A percentile compares a stretch with the other conserved stretches of the same genome.
Evolutionary conservation across 345 rosid genomes (phyloP).

Genomic region (Populus ilicifolia): DNA sequence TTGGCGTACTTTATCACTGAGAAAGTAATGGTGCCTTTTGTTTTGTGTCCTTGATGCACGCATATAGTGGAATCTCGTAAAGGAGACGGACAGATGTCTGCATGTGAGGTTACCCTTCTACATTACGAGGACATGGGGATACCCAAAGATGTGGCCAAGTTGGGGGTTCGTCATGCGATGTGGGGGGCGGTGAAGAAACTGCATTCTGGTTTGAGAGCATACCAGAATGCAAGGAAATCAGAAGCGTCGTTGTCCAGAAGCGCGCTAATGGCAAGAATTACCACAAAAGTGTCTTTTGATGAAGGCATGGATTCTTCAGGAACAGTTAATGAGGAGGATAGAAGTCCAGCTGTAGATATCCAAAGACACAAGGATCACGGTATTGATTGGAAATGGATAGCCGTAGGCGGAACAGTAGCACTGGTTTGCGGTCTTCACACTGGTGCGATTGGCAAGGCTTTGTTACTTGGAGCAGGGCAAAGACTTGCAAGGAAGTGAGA

Average conservation of each 20-base stretch:
- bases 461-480: slow-evolving; percentile 78
- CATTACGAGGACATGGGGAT: slow-evolving; percentile 98
- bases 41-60: slow-evolving; percentile 1
- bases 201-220: slow-evolving; percentile 76
- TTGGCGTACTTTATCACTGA: neutral
- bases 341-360: slow-evolving; percentile 8
- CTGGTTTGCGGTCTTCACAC: slow-evolving; percentile 70
- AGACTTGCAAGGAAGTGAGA: slow-evolving; percentile 74
- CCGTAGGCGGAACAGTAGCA: slow-evolving; percentile 73
- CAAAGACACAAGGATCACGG: slow-evolving; percentile 44
- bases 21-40: neutral
- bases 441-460: slow-evolving; percentile 64
- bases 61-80: slow-evolving; percentile 78
- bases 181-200: slow-evolving; percentile 95
- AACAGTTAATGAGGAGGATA: slow-evolving; percentile 34
- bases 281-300: slow-evolving; percentile 52
- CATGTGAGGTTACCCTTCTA: slow-evolving; percentile 82
- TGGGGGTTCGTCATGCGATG: slow-evolving; percentile 94
- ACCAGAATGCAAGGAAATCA: slow-evolving; percentile 66
- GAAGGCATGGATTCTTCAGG: slow-evolving; percentile 41
- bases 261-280: slow-evolving; percentile 63
- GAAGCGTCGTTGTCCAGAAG: slow-evolving; percentile 60
- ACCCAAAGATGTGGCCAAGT: slow-evolving; percentile 92
- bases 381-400: slow-evolving; percentile 89
- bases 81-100: slow-evolving; percentile 75